phyloP scores from a whole-genome alignment of 768 basidiomycete species.

The Suillus discolor region DNA sequence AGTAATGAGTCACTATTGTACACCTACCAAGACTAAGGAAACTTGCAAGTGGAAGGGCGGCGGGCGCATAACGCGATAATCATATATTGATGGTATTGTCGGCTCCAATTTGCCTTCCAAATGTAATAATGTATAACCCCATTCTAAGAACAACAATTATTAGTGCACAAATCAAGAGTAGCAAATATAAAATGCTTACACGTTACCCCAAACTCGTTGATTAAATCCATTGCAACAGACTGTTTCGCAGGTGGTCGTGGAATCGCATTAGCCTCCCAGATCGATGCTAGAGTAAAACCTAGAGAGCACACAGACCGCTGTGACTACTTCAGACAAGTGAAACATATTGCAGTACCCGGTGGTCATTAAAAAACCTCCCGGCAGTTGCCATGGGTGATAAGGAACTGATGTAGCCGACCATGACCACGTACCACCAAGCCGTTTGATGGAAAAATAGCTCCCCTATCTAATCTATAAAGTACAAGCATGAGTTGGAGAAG shows the following conservation, averaged over 20 bases:
- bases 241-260: conserved; percentile 60
- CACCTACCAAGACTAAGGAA: conserved; percentile 38
- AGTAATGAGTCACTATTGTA: background rate
- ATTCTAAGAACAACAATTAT: conserved; percentile 38
- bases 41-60: conserved; percentile 34
- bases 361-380: conserved; percentile 65
- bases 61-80: conserved; percentile 41
- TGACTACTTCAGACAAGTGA: background rate
- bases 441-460: conserved; percentile 65
- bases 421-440: conserved; percentile 60
- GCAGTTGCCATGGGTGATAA: conserved; percentile 53
- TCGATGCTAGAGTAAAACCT: conserved; percentile 49
- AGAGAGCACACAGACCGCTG: no score
- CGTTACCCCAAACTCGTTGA: conserved; percentile 57
- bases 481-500: background rate
- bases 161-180: background rate
- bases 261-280: conserved; percentile 65
- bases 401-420: conserved; percentile 63
- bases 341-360: conserved; percentile 32
- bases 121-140: conserved; percentile 48
- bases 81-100: conserved; percentile 65
- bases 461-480: conserved; percentile 50
- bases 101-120: conserved; percentile 64
- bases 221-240: conserved; percentile 60
- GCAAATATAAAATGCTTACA: conserved; percentile 41